Conservation (phyloP, 192 early-diverging fungal species). For the Globomyces pollinis-pini region DNA sequence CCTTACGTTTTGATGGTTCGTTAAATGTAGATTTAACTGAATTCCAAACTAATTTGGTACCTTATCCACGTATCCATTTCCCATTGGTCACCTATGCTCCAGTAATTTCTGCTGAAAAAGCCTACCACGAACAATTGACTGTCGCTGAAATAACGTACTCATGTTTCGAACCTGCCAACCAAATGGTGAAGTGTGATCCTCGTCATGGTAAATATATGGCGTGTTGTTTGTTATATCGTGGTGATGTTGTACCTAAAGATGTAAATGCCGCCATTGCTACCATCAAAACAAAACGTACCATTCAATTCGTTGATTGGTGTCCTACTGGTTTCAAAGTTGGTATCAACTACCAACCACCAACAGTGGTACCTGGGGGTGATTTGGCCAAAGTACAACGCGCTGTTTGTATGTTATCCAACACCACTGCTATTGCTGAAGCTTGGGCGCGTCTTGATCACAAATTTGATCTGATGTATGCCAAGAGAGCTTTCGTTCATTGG, state of each 20-base stretch:
- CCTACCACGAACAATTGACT: conserved; percentile 91
- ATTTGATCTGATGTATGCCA: conserved; percentile 99
- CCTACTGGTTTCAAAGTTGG: conserved; percentile 99
- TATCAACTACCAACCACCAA: conserved; percentile 91
- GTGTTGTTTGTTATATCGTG: conserved; percentile 97
- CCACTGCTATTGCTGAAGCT: conserved; percentile 98
- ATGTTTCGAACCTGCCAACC: conserved; percentile 96
- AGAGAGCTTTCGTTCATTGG: conserved; percentile 99
- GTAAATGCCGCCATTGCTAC: conserved; percentile 82
- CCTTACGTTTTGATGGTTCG: conserved; percentile 96
- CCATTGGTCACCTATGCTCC: conserved; percentile 95
- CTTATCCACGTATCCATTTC: conserved; percentile 98
- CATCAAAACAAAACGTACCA: conserved; percentile 93
- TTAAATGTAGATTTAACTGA: conserved; percentile 98
- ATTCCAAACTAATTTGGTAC: conserved; percentile 99
- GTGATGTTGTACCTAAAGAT: conserved; percentile 98
- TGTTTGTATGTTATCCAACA: conserved; percentile 99
- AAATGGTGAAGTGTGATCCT: conserved; percentile 99
- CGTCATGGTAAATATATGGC: conserved; percentile 99
- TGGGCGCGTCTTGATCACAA: conserved; percentile 99
- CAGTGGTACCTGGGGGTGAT: conserved; percentile 86
- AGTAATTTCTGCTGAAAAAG: conserved; percentile 89
- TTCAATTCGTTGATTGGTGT: conserved; percentile 99
- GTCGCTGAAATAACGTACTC: conserved; percentile 93
- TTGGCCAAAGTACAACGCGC: conserved; percentile 94